Conservation (phyloP, 2,329 filamentous ascomycete genomes). For the Leptodontidium sp. region DNA sequence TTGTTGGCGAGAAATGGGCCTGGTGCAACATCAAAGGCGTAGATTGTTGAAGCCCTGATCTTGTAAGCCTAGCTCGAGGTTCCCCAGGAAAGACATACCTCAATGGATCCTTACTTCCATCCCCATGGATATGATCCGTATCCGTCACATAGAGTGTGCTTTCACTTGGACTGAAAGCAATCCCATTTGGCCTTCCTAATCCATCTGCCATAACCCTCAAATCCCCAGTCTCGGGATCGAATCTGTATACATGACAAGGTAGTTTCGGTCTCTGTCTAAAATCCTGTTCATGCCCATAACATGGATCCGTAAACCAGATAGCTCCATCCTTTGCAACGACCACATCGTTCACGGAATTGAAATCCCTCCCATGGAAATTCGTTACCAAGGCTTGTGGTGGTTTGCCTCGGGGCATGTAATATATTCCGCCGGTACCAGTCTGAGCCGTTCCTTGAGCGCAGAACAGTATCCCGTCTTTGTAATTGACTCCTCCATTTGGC, state of each 20-base stretch:
- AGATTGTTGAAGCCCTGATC: conserved; percentile 41
- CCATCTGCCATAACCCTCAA: conserved; percentile 58
- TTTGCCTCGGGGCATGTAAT: conserved; percentile 41
- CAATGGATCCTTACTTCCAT: conserved; percentile 43
- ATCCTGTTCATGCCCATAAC: conserved; percentile 54
- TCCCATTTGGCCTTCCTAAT: conserved; percentile 52
- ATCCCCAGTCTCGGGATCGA: conserved; percentile 51
- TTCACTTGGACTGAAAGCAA: conserved; percentile 48
- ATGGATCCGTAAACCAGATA: conserved; percentile 60
- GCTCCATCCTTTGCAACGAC: conserved; percentile 50
- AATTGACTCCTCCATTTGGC: conserved; percentile 54
- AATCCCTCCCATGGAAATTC: conserved; percentile 54
- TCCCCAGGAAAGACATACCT: conserved; percentile 39
- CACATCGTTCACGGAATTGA: conserved; percentile 58
- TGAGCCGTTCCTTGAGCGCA: conserved; percentile 51
- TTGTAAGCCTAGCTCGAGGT: neutral
- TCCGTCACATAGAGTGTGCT: conserved; percentile 55
- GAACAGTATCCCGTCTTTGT: conserved; percentile 52
- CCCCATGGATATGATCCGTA: conserved; percentile 44
- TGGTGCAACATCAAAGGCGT: conserved; percentile 57
- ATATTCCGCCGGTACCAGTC: conserved; percentile 41
- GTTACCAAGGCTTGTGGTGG: conserved; percentile 48
- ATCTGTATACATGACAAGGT: conserved; percentile 59
- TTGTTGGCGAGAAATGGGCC: conserved; percentile 56
- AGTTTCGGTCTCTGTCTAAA: conserved; percentile 55